A percentile compares a stretch with the other conserved stretches of the same genome.
phyloP scores from a whole-genome alignment of 1,284 basidiomycete species.

The Cryptococcus sp. region DNA sequence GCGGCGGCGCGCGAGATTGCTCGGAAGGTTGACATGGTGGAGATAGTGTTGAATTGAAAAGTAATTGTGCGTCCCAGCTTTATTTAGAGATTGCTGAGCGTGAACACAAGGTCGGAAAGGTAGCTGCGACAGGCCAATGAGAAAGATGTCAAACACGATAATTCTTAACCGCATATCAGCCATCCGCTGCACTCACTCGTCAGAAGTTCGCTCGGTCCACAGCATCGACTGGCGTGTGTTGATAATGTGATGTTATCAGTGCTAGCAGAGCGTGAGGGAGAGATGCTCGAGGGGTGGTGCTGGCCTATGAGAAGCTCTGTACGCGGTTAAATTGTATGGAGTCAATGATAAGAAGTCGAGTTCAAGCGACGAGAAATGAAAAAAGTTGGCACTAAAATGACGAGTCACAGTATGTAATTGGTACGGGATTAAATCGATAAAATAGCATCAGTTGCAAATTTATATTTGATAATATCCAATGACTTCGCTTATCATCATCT shows the following conservation, averaged over 20 bases:
- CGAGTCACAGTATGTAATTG: too few relatives aligned
- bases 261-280: too few relatives aligned
- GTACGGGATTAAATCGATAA: too few relatives aligned
- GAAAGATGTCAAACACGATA: neutral
- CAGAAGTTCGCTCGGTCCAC: conserved; percentile 51
- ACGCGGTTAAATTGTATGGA: too few relatives aligned
- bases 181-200: conserved; percentile 46
- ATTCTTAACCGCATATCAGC: neutral
- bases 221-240: conserved; percentile 36
- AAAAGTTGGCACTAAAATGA: too few relatives aligned
- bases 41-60: neutral
- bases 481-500: neutral
- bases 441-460: too few relatives aligned
- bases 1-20: conserved; percentile 12
- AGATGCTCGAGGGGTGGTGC: too few relatives aligned
- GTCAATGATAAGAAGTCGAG: too few relatives aligned
- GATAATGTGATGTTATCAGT: neutral
- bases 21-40: conserved; percentile 23
- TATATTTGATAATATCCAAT: too few relatives aligned
- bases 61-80: neutral
- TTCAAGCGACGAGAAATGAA: too few relatives aligned
- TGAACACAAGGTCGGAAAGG: conserved; percentile 52
- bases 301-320: too few relatives aligned
- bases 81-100: conserved; percentile 38
- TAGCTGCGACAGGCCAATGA: conserved; percentile 33